A percentile compares a stretch with the other conserved stretches of the same genome.
Evolutionary conservation across 2,329 filamentous ascomycete genomes (phyloP).

Genomic region (Fusarium tupiense): DNA sequence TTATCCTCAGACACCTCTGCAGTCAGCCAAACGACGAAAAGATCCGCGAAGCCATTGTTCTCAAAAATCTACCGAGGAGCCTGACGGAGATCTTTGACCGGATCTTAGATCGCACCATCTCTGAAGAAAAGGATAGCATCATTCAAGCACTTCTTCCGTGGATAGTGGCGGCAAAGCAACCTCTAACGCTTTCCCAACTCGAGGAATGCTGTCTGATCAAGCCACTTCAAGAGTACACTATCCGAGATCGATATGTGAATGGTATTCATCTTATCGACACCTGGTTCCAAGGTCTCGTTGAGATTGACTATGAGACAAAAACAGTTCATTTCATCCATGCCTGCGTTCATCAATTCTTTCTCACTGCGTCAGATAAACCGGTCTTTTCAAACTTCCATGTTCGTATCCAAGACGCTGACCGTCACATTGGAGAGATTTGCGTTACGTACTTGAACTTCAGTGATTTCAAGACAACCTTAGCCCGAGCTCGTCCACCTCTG

Average conservation of each 20-base stretch:
- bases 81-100: accelerated
- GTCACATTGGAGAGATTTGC: background rate
- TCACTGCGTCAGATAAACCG: accelerated
- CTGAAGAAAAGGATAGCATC: accelerated
- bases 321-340: background rate
- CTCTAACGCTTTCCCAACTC: background rate
- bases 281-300: background rate
- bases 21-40: background rate
- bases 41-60: background rate
- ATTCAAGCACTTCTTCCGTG: background rate
- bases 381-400: accelerated
- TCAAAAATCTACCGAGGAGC: accelerated
- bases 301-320: background rate
- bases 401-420: accelerated
- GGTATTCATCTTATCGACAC: background rate
- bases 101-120: accelerated
- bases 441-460: background rate
- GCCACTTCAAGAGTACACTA: background rate
- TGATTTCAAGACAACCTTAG: background rate
- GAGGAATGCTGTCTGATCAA: background rate
- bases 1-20: background rate
- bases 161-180: background rate
- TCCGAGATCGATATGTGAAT: background rate
- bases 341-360: background rate
- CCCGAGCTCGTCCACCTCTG: accelerated